A percentile compares a stretch with the other conserved stretches of the same genome.
Conservation (phyloP, 176 grass and related monocot species). For the Leersia perrieri region DNA sequence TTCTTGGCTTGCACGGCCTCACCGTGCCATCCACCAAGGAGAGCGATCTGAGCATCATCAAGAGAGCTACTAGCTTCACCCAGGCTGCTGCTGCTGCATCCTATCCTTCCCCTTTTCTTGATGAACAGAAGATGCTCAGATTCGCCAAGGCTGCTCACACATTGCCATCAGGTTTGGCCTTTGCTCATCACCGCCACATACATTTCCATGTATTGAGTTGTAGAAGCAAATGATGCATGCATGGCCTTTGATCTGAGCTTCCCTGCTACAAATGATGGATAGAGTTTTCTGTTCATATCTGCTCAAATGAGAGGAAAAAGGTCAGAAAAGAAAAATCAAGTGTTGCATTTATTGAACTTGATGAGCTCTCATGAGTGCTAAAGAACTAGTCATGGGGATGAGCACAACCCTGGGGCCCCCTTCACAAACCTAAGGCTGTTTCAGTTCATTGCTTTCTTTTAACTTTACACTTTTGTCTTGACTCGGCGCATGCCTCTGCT, state of each 20-base stretch:
- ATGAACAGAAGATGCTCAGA: slow-evolving; percentile 61
- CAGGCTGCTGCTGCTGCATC: neutral
- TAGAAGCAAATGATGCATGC: neutral
- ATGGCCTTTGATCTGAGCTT: slow-evolving; percentile 14
- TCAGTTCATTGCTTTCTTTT: slow-evolving; percentile 33
- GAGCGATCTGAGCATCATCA: slow-evolving; percentile 7
- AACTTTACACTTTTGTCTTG: slow-evolving; percentile 43
- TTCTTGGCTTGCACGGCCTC: slow-evolving; percentile 36
- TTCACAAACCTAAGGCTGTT: slow-evolving; percentile 28
- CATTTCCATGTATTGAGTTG: neutral
- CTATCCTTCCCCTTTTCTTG: slow-evolving; percentile 45
- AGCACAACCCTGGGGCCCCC: slow-evolving; percentile 12
- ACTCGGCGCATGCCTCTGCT: slow-evolving; percentile 15
- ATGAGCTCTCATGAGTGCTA: slow-evolving; percentile 41
- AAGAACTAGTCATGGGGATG: slow-evolving; percentile 35
- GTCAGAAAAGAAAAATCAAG: slow-evolving; percentile 33
- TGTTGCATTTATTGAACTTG: slow-evolving; percentile 39
- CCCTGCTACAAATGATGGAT: slow-evolving; percentile 3
- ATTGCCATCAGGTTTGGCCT: slow-evolving; percentile 36
- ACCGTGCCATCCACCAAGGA: slow-evolving; percentile 16
- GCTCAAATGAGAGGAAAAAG: slow-evolving; percentile 23
- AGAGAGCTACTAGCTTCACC: slow-evolving; percentile 19
- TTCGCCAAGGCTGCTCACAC: slow-evolving; percentile 46
- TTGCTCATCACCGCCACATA: neutral
- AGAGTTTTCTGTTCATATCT: slow-evolving; percentile 3